A percentile compares a stretch with the other conserved stretches of the same genome.
These are phyloP conservation scores for Rhodofomes roseus DNA, from an alignment of 1,284 basidiomycete genomes.

Conservation along the genomic window DNA sequence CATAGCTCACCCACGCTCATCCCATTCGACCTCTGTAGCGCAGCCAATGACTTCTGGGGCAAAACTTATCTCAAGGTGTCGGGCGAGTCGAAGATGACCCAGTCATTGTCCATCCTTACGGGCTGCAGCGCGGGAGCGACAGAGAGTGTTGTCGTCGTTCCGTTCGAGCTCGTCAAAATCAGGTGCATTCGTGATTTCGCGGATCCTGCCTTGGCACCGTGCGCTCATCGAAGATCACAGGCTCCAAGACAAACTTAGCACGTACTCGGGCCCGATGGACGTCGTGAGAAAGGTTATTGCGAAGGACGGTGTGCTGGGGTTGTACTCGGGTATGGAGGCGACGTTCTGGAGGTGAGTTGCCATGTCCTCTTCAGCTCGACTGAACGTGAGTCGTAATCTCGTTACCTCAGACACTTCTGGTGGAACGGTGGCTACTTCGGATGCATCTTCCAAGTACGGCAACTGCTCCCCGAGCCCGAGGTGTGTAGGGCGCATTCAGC, in stretches of 20 bases:
- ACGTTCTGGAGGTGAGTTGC: conserved; percentile 84
- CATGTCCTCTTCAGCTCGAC: background rate
- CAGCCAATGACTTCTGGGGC: conserved; percentile 94
- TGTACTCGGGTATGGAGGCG: conserved; percentile 92
- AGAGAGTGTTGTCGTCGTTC: conserved; percentile 90
- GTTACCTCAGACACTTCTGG: conserved; percentile 64
- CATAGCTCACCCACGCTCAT: conserved; percentile 1
- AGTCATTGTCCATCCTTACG: conserved; percentile 82
- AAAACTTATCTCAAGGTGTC: conserved; percentile 60
- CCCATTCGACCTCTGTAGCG: conserved; percentile 39
- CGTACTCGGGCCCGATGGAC: conserved; percentile 87
- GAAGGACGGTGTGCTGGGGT: conserved; percentile 77
- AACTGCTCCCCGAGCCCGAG: conserved; percentile 80
- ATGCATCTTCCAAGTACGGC: conserved; percentile 82
- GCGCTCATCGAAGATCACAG: conserved; percentile 32
- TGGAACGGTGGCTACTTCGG: conserved; percentile 97
- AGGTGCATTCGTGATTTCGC: conserved; percentile 40
- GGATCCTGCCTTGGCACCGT: background rate
- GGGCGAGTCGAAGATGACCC: conserved; percentile 85
- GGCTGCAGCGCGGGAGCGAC: conserved; percentile 95
- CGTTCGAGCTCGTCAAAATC: conserved; percentile 98
- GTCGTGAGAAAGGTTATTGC: conserved; percentile 79
- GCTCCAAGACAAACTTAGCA: conserved; percentile 89
- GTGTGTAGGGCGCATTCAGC: conserved; percentile 37
- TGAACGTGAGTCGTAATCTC: background rate